Conservation (phyloP, 305 asterid species). For the Lippia alba region DNA sequence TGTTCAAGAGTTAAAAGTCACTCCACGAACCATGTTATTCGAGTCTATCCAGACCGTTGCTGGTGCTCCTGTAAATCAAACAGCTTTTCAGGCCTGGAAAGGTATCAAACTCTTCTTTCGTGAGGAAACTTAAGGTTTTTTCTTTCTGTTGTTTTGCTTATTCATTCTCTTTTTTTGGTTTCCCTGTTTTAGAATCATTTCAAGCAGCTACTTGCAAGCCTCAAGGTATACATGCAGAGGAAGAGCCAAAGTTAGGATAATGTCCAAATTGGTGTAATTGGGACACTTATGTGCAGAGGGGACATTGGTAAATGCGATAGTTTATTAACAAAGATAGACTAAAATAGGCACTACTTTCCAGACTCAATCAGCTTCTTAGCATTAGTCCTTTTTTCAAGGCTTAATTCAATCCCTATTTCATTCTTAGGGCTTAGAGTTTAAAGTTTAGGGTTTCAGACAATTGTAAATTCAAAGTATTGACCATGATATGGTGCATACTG, state of each 20-base stretch:
- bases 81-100: constrained; percentile 68
- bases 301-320: too few species aligned
- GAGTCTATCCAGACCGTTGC: constrained; percentile 60
- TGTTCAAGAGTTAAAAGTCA: constrained; percentile 67
- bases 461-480: too few species aligned
- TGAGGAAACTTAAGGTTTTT: neutral
- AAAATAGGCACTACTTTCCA: too few species aligned
- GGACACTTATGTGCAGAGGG: too few species aligned
- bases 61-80: constrained; percentile 67
- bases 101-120: constrained; percentile 38
- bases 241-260: constrained; percentile 32
- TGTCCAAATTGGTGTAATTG: too few species aligned
- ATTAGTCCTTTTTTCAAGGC: too few species aligned
- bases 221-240: constrained; percentile 61
- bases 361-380: too few species aligned
- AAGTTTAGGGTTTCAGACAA: too few species aligned
- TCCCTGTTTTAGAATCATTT: constrained; percentile 51
- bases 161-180: neutral
- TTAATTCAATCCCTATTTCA: too few species aligned
- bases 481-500: too few species aligned
- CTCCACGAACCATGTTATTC: constrained; percentile 54
- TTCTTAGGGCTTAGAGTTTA: too few species aligned
- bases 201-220: constrained; percentile 66
- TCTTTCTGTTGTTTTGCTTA: neutral
- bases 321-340: too few species aligned